phyloP scores from a whole-genome alignment of 2,329 filamentous ascomycete species.

The Trichoderma sp. region DNA sequence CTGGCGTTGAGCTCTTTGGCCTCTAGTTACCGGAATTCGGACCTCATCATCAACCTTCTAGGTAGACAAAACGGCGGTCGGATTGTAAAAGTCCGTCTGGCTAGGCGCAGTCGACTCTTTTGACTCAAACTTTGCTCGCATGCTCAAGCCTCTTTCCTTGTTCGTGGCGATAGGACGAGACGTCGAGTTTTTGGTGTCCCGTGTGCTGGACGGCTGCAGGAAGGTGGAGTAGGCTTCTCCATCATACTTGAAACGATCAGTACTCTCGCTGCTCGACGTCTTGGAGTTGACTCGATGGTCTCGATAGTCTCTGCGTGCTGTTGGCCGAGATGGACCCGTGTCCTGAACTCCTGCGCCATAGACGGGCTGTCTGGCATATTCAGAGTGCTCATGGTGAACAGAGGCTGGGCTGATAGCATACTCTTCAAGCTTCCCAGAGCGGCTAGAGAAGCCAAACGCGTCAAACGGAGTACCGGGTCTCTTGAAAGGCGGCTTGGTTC shows the following conservation, averaged over 20 bases:
- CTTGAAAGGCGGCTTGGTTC: not conserved
- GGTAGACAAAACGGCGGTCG: conserved; percentile 41
- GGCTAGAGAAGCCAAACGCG: conserved; percentile 6
- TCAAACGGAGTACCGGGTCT: conserved; percentile 14
- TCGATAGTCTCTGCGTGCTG: conserved; percentile 19
- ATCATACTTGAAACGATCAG: conserved; percentile 52
- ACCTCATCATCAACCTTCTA: conserved; percentile 46
- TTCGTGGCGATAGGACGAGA: conserved; percentile 24
- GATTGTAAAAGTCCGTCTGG: conserved; percentile 39
- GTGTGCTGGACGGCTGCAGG: conserved; percentile 43
- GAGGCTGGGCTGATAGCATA: not conserved
- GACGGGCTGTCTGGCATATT: conserved; percentile 10
- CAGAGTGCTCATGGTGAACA: not conserved
- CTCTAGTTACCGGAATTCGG: conserved; percentile 38
- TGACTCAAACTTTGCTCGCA: not conserved
- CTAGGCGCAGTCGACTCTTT: not conserved
- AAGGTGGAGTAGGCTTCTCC: conserved; percentile 42
- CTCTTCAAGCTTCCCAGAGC: not conserved
- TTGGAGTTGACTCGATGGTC: conserved; percentile 25
- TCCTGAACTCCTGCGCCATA: not conserved
- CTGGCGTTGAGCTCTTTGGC: not conserved
- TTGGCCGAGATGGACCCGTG: conserved; percentile 13
- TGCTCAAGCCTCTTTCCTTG: conserved; percentile 1
- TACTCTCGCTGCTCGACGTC: conserved; percentile 40
- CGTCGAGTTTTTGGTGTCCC: conserved; percentile 39